phyloP scores from a whole-genome alignment of 1,139 yeast species.

The Yamadazyma jaroonii region DNA sequence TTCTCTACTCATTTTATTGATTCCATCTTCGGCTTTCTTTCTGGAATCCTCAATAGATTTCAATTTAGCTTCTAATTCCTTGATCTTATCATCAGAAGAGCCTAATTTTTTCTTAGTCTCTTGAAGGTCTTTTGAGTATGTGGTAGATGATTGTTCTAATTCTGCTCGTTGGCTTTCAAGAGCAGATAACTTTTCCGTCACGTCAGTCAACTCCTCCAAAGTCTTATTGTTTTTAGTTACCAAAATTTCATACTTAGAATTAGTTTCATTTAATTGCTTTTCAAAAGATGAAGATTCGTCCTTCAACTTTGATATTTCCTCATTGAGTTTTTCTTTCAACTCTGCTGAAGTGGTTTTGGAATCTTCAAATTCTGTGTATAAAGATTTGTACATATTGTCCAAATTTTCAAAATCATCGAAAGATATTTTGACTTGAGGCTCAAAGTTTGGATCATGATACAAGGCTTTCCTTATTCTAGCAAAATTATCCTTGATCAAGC shows the following conservation, averaged over 20 bases:
- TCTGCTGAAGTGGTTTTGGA: slow-evolving; percentile 24
- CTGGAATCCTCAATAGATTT: slow-evolving; percentile 42
- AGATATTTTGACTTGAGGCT: slow-evolving; percentile 66
- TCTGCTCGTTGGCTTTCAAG: slow-evolving; percentile 33
- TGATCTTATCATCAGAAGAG: slow-evolving; percentile 22
- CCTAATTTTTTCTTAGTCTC: slow-evolving; percentile 23
- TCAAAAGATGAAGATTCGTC: slow-evolving; percentile 15
- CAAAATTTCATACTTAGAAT: slow-evolving; percentile 21
- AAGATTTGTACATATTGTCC: slow-evolving; percentile 35
- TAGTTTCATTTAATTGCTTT: slow-evolving; percentile 11
- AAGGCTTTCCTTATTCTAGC: slow-evolving; percentile 68
- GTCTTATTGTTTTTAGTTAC: slow-evolving; percentile 20
- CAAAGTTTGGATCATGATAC: slow-evolving; percentile 68
- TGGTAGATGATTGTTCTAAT: slow-evolving; percentile 27
- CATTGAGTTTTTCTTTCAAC: slow-evolving; percentile 26
- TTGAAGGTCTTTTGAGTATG: slow-evolving; percentile 29
- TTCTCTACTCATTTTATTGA: slow-evolving; percentile 87
- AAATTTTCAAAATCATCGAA: slow-evolving; percentile 69
- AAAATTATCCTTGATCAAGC: slow-evolving; percentile 66
- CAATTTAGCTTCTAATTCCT: slow-evolving; percentile 26
- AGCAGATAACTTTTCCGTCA: slow-evolving; percentile 31
- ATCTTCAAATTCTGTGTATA: slow-evolving; percentile 23
- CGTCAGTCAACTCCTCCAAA: slow-evolving; percentile 31
- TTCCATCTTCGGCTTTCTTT: slow-evolving; percentile 77
- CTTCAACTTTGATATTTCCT: slow-evolving; percentile 23